Base-by-base conservation (phyloP, 2,329 filamentous ascomycete genomes). In the Septoria petroselini region DNA sequence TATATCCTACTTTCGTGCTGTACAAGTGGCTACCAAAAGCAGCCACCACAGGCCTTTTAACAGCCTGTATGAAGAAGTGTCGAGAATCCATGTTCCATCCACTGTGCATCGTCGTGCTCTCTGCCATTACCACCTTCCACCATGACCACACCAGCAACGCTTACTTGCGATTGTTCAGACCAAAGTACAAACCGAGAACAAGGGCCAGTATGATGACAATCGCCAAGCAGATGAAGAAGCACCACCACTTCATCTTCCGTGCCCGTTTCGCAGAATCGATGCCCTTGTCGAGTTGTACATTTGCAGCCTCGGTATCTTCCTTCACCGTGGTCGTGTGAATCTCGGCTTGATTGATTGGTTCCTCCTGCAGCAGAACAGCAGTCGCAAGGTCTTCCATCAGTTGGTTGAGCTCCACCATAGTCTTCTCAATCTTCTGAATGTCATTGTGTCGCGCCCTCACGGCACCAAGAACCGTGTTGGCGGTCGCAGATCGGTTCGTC, bases 401-500 rank as follows among this genome's bases (percentile, higher is more conserved):
- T 40, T 77, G 67, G 19, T 81, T 77, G 34, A 91, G 78, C 67
- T 91, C 85, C 29, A 74, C 73, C 57, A 91, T 77, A 4, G 85
- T 89, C 66, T 80, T 77, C 70, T 91, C 86, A 60, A 93, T 91
- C 69, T 81, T 82, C 71, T 88, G 81, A 57, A 91, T 83, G 71
- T 91, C 88, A 66, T 86, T 88, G 75, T 91, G 88, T 48, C 88
- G 86, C 30, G 86, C 86, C 58, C 86, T 85, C 31, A 91, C 88
- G 56, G 85, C 85, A 57, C 86, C 86, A 41, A 91, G 81, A 6
- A 89, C 82, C 12, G 83, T 83, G 42, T 77, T 80, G 34, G 86
- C 87, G 64, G 88, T 84, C 48, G 84, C 85, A 37, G 80, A 81
- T 58, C 85, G 85, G 75, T 88, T 90, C 61, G 78, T 81, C 65